Percentiles rank a stretch among this genome's conserved stretches.
These are phyloP conservation scores for Phytophthora pini DNA, from an alignment of 352 stramenopile genomes.

Conservation along the genomic window DNA sequence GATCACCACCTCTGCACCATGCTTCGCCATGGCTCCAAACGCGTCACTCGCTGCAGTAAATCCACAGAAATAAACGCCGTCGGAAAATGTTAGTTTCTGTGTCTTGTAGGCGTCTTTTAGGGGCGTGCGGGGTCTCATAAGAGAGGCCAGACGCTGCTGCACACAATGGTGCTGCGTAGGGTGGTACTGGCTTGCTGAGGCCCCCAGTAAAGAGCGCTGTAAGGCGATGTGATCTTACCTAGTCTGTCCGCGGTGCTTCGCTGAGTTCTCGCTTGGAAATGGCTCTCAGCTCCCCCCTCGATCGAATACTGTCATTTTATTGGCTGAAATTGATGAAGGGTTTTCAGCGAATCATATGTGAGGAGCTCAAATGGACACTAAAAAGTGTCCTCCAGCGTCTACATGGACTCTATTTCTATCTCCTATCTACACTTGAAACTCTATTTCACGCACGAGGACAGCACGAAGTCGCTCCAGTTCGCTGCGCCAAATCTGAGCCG, in stretches of 20 bases:
- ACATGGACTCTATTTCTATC: conserved; percentile 33
- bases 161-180: background rate
- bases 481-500: conserved; percentile 88
- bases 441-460: conserved; percentile 69
- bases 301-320: conserved; percentile 14
- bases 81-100: conserved; percentile 17
- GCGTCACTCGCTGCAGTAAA: conserved; percentile 25
- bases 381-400: conserved; percentile 17
- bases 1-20: conserved; percentile 83
- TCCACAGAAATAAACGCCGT: conserved; percentile 13
- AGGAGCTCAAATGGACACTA: conserved; percentile 7
- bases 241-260: conserved; percentile 26
- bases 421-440: conserved; percentile 52
- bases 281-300: conserved; percentile 14
- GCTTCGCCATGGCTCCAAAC: conserved; percentile 67
- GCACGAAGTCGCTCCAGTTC: conserved; percentile 69
- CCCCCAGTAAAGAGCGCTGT: background rate
- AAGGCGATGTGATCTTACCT: conserved; percentile 35
- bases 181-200: background rate
- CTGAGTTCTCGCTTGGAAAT: conserved; percentile 42
- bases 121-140: background rate
- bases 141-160: conserved; percentile 11
- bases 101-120: conserved; percentile 8
- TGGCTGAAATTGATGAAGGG: conserved; percentile 27
- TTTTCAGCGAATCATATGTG: conserved; percentile 31